phyloP scores from a whole-genome alignment of 2,329 filamentous ascomycete genomes.

The Talaromyces sp. region DNA sequence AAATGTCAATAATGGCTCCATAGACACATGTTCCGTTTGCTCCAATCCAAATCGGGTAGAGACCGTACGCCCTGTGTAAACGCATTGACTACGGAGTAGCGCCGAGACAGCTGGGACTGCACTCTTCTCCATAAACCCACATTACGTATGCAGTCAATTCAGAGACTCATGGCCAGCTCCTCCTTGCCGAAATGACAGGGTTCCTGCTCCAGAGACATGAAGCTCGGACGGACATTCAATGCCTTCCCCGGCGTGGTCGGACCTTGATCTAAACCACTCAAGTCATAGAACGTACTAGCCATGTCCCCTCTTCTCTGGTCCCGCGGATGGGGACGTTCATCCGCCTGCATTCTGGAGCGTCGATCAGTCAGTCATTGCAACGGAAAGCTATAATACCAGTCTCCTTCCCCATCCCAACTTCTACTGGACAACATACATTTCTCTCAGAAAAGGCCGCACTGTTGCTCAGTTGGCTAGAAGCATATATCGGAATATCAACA shows the following conservation, averaged over 20 bases:
- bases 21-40: background rate
- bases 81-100: background rate
- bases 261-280: slow-evolving; percentile 5
- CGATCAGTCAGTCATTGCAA: background rate
- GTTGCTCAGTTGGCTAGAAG: background rate
- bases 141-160: background rate
- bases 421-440: background rate
- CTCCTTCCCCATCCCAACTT: background rate
- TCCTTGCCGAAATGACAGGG: slow-evolving; percentile 10
- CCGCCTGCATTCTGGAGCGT: background rate
- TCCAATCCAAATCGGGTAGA: background rate
- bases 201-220: background rate
- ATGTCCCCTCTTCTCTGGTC: background rate
- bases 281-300: background rate
- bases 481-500: background rate
- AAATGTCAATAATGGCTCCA: background rate
- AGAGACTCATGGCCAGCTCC: slow-evolving; percentile 8
- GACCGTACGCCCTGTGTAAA: background rate
- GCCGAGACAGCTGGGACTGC: background rate
- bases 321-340: background rate
- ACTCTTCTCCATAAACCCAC: background rate
- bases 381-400: background rate
- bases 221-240: background rate
- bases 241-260: slow-evolving; percentile 7
- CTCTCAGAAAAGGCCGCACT: background rate